Evolutionary conservation across 2,329 filamentous ascomycete species (phyloP).

Genomic region (Shiraia sp.): DNA sequence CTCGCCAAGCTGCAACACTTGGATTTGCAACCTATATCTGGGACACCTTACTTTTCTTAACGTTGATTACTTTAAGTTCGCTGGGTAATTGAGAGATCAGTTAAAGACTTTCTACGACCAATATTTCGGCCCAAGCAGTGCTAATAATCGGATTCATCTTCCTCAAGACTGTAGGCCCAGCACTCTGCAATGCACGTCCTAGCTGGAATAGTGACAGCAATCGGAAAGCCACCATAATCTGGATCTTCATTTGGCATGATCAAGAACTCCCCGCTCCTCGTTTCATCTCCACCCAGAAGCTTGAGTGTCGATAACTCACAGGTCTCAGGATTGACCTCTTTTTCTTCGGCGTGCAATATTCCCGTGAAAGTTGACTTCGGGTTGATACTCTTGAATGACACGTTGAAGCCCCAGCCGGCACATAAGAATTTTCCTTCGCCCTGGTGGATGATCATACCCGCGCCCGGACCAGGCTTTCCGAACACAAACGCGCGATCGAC

Average conservation of each 20-base stretch:
- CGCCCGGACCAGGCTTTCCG: slow-evolving; percentile 47
- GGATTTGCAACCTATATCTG: slow-evolving; percentile 11
- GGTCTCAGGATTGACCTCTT: slow-evolving; percentile 43
- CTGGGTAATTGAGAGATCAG: no score
- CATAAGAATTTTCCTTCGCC: slow-evolving; percentile 48
- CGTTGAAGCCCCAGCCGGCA: slow-evolving; percentile 52
- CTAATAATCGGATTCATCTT: slow-evolving; percentile 21
- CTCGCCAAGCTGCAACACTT: slow-evolving; percentile 18
- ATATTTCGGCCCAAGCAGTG: no score
- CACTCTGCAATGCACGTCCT: slow-evolving; percentile 44
- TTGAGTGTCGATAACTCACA: slow-evolving; percentile 45
- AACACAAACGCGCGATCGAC: slow-evolving; percentile 53
- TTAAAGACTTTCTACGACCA: no score
- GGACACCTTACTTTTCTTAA: slow-evolving; percentile 4
- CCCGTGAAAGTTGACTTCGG: slow-evolving; percentile 47
- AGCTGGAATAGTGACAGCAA: slow-evolving; percentile 58
- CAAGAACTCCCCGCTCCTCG: slow-evolving; percentile 51
- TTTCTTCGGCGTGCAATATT: slow-evolving; percentile 49
- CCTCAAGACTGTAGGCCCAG: slow-evolving; percentile 30
- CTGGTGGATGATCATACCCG: slow-evolving; percentile 50
- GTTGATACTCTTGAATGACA: slow-evolving; percentile 31
- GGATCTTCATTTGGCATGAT: slow-evolving; percentile 63
- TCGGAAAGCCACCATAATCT: slow-evolving; percentile 61
- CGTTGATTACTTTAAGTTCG: no score
- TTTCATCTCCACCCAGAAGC: slow-evolving; percentile 52